Base-by-base conservation (phyloP, 805 yeast species). In the Pichia heedii region DNA sequence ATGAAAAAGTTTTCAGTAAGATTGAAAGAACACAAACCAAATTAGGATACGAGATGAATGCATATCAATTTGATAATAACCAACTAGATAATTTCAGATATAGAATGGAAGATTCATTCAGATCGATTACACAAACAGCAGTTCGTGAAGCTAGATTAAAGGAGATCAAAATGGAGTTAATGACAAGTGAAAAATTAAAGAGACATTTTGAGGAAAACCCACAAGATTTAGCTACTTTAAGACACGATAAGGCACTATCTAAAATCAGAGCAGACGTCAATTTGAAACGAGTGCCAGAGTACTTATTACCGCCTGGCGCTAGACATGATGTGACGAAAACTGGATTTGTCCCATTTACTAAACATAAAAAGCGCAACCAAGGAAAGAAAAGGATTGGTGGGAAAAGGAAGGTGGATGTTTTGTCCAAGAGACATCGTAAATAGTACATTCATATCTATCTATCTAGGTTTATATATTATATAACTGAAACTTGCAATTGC, bases 131-230 rank as follows among this genome's bases (percentile, higher is more conserved):
- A 0, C 77, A 77, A 45, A 81, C 83, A 10, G 84, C 96, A 0
- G 77, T 93, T 22, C 79, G 97, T 63, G 97, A 93, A 57, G 97
- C 97, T 1, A 76, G 97, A 56, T 74, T 88, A 45, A 84, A 79
- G 61, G 98, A 93, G 59, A 73, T 90, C 61, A 84, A 84, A 61
- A 76, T 80, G 52, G 97, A 93, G 63, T 70, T 93, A 60, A 68
- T 93, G 49, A 77, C 90, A 36, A 84, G 94, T 53, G 96, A 87
- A 45, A 88, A 86, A 59, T 74, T 93, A 60, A 87, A 88, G 65
- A 76, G 96, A 58, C 95, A 87, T 65, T 93, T 93, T 60, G 96
- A 90, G 62, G 97, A 93, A 58, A 93, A 93, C 59, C 98, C 98
- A 8, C 94, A 86, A 58, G 98, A 93, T 65, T 73, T 93, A 55